Evolutionary conservation across 2,329 filamentous ascomycete species (phyloP).

Genomic region (Clonostachys chloroleuca): DNA sequence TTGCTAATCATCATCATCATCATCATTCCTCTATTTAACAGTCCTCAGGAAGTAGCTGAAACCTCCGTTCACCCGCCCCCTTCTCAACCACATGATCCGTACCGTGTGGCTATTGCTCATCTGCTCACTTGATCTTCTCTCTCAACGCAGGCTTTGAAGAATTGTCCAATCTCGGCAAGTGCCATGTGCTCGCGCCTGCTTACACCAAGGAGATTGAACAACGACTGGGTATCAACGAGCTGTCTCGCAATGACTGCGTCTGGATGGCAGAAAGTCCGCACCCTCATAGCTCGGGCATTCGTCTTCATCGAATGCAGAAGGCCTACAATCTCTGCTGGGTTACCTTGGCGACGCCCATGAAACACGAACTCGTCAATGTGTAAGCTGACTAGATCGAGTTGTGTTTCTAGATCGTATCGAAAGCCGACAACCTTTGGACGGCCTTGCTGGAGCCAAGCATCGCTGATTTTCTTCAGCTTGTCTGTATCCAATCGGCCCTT

Average conservation of each 20-base stretch:
- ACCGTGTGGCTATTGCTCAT: too few relatives aligned
- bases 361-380: constrained; percentile 51
- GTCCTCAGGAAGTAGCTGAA: neutral
- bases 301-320: constrained; percentile 47
- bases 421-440: constrained; percentile 52
- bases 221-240: constrained; percentile 44
- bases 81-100: too few relatives aligned
- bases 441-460: constrained; percentile 46
- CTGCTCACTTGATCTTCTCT: constrained; percentile 22
- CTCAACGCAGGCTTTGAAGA: constrained; percentile 49
- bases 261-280: constrained; percentile 54
- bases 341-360: constrained; percentile 39
- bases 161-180: constrained; percentile 44
- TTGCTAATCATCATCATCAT: too few relatives aligned
- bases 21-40: neutral
- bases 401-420: constrained; percentile 56
- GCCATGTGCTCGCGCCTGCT: constrained; percentile 35
- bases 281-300: constrained; percentile 45
- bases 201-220: constrained; percentile 44
- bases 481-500: constrained; percentile 48
- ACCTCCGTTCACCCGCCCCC: neutral
- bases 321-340: constrained; percentile 35
- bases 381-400: constrained; percentile 47
- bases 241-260: constrained; percentile 56
- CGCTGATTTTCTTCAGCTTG: constrained; percentile 45